A percentile compares a stretch with the other conserved stretches of the same genome.
phyloP scores from a whole-genome alignment of 352 stramenopile species.

The Phytophthora fragariaefolia region DNA sequence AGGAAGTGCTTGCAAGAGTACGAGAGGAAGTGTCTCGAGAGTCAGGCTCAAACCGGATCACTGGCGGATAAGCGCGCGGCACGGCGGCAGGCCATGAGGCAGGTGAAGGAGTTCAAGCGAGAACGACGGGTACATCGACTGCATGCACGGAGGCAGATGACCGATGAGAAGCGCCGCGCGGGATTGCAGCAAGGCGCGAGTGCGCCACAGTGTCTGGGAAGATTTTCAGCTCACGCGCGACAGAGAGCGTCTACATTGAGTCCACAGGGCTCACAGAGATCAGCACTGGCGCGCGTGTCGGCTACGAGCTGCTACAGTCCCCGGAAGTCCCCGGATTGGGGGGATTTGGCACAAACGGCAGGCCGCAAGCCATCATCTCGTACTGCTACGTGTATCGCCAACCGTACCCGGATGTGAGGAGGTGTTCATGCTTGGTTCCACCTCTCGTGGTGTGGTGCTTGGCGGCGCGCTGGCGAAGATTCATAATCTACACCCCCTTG shows the following conservation, averaged over 20 bases:
- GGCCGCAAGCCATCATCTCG: slow-evolving; percentile 35
- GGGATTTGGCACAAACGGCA: slow-evolving; percentile 16
- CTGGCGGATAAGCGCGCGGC: no score
- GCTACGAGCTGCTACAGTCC: slow-evolving; percentile 44
- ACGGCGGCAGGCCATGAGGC: no score
- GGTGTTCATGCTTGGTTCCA: slow-evolving; percentile 42
- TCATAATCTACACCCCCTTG: slow-evolving; percentile 34
- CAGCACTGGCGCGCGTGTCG: slow-evolving; percentile 32
- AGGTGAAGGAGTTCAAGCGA: no score
- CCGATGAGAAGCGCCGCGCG: no score
- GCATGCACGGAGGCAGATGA: no score
- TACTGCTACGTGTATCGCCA: slow-evolving; percentile 52
- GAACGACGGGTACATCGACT: no score
- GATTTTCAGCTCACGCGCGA: slow-evolving; percentile 24
- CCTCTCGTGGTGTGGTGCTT: slow-evolving; percentile 33
- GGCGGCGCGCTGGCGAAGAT: slow-evolving; percentile 38
- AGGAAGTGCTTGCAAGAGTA: no score
- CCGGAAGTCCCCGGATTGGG: slow-evolving; percentile 29
- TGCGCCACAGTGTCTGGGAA: no score
- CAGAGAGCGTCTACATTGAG: slow-evolving; percentile 42
- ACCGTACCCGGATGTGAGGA: slow-evolving; percentile 28
- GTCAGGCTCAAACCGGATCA: no score
- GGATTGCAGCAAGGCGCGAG: no score
- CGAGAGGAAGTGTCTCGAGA: no score
- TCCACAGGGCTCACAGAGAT: slow-evolving; percentile 38